Base-by-base conservation (phyloP, 208 protist genomes). In the Naegleria gruberi region DNA sequence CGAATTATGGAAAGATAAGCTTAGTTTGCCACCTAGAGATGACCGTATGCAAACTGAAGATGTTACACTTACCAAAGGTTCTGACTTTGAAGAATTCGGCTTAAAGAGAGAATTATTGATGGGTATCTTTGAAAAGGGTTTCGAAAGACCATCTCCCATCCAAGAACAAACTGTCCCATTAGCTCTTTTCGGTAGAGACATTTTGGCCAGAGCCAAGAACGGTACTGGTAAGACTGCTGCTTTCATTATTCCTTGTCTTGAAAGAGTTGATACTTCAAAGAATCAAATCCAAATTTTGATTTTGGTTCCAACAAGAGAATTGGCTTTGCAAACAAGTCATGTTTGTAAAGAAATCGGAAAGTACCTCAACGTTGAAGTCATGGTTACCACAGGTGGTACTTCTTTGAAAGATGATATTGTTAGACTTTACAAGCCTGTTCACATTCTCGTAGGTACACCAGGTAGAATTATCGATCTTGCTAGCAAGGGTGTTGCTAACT, bases 191-290 rank as follows among this genome's bases (percentile, higher is more conserved):
- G 98, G 98, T 34, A 95, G 95, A 89, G 97, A 99, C 91, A 97
- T 99, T 85, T 95, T 99, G 77, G 98, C 98, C 26, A 96, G 99
- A 91, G 99, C 99, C 44, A 99, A 99, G 95, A 99, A 99, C 93
- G 98, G 99, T 51, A 99, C 99, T 12, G 99, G 99, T 90, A 99
- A 99, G 94, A 99, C 99, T 2, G 99, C 96, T 26, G 97, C 98
- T 23, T 99, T 99, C 92, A 93, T 99, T 5, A 99, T 99, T 90
- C 99, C 99, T 45, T 95, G 97, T 34, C 93, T 99, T 5, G 97
- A 99, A 94, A 98, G 97, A 91, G 94, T 98, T 26, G 97, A 99
- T 92, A 94, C 96, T 46, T 93, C 92, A 5, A 96, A 98, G 89
- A 89, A 93, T 55, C 89, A 93, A 90, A 97, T 99, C 42, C 99